A percentile compares a stretch with the other conserved stretches of the same genome.
These are phyloP conservation scores for Trichoderma sp. DNA, from an alignment of 2,329 filamentous ascomycete species.

Conservation along the genomic window DNA sequence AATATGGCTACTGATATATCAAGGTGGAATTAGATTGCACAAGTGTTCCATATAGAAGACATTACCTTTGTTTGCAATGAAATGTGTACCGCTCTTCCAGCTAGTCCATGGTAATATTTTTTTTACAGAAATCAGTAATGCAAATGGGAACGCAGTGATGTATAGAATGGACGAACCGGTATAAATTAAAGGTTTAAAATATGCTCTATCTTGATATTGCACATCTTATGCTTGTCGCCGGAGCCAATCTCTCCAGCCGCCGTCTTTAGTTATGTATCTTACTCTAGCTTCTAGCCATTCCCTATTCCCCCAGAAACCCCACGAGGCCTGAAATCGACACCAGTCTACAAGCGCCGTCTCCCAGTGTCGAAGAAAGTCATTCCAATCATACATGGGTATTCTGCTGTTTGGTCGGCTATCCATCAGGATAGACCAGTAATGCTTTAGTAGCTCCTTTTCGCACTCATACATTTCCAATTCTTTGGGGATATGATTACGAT, in stretches of 20 bases:
- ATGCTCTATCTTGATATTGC: background rate
- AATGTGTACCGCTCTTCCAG: too few species aligned
- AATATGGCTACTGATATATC: too few species aligned
- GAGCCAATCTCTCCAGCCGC: conserved; percentile 46
- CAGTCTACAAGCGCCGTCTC: conserved; percentile 66
- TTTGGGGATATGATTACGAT: conserved; percentile 29
- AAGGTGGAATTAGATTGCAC: too few species aligned
- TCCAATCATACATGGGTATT: conserved; percentile 48
- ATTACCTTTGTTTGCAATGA: too few species aligned
- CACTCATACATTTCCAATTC: conserved; percentile 47
- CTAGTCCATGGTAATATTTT: too few species aligned
- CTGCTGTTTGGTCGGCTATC: background rate
- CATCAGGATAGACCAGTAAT: conserved; percentile 45
- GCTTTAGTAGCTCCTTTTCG: conserved; percentile 49
- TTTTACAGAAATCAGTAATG: too few species aligned
- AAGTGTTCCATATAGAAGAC: too few species aligned
- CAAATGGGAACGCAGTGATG: too few species aligned
- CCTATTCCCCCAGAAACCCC: conserved; percentile 60
- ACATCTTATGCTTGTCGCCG: background rate
- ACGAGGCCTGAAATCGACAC: conserved; percentile 59
- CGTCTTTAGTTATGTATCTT: conserved; percentile 45
- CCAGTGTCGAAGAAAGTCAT: conserved; percentile 57
- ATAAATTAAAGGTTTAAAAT: too few species aligned
- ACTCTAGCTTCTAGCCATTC: conserved; percentile 56
- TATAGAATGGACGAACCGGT: background rate